Evolutionary conservation across 139 green algal genomes (phyloP), one percentile per base, ranked within the genome.

Genomic region (Zygnema circumcarinatum): DNA sequence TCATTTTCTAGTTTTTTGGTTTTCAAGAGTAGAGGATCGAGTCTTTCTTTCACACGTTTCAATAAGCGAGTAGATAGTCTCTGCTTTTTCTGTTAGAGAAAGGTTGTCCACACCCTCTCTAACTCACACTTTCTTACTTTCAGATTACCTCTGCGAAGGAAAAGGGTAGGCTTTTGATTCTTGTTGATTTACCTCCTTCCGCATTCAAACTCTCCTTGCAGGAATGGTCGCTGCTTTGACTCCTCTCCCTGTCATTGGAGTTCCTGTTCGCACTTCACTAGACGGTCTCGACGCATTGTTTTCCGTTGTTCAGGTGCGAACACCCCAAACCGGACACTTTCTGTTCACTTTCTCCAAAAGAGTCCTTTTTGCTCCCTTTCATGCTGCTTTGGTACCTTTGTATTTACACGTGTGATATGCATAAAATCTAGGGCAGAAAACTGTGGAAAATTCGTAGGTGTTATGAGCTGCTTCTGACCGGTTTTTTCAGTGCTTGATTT

Each of bases 191-290:
- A 25, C 7, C 16, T 62, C 47, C 47, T 62, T 25, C 16, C 38
- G 38, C 38, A 29, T 72, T 35, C 32, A 2, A 33, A 33, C 25
- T 33, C 25, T 2, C 32, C 2, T 29, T 29, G 32, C 86, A 90
- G 87, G 97, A 76, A 99, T 99, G 97, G 95, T 98, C 36, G 97
- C 97, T 0, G 93, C 96, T 40, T 95, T 98, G 91, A 98, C 97
- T 1, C 95, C 97, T 1, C 93, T 99, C 35, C 97, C 97, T 3
- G 96, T 98, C 0, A 94, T 99, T 54, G 97, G 97, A 25, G 97
- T 99, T 54, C 97, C 97, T 0, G 95, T 98, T 29, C 95, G 92
- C 84, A 54, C 86, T 0, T 96, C 95, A 0, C 90, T 99, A n/a
- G 96, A 98, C 87, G 97, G 97, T 78, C 38, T 99, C 74, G 97